Conservation (phyloP, 257 asterid genomes). For the Osmanthus fragrans region DNA sequence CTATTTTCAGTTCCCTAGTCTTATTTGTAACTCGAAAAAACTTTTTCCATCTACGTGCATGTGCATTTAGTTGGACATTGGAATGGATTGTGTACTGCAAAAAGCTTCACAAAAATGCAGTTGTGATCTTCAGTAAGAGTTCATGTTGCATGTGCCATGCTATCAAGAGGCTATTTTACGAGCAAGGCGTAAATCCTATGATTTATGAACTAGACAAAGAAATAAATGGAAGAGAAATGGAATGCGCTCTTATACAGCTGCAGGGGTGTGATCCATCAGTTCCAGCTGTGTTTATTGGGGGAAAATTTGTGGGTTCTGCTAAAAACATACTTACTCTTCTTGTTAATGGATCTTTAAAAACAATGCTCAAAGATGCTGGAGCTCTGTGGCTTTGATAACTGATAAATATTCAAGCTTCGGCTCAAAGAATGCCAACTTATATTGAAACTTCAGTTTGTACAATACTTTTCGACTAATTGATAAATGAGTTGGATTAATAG, state of each 20-base stretch:
- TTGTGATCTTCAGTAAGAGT: slow-evolving; percentile 79
- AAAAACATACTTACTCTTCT: slow-evolving; percentile 55
- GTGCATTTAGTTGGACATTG: background rate
- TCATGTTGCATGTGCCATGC: slow-evolving; percentile 91
- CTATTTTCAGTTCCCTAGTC: background rate
- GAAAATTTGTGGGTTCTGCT: slow-evolving; percentile 55
- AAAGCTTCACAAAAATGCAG: slow-evolving; percentile 63
- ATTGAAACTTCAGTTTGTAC: background rate
- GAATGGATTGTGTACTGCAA: slow-evolving; percentile 56
- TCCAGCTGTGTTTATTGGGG: slow-evolving; percentile 69
- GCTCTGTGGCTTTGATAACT: slow-evolving; percentile 46
- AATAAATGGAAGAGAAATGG: slow-evolving; percentile 53
- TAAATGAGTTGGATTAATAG: background rate
- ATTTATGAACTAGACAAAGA: slow-evolving; percentile 63
- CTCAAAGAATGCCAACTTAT: background rate
- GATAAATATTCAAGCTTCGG: background rate
- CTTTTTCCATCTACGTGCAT: background rate
- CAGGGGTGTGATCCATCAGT: slow-evolving; percentile 58
- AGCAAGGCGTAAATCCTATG: slow-evolving; percentile 82
- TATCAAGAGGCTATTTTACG: slow-evolving; percentile 66
- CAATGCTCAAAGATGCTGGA: slow-evolving; percentile 72
- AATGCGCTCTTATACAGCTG: slow-evolving; percentile 46
- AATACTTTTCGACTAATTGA: background rate
- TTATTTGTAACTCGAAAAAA: background rate
- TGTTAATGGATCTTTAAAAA: slow-evolving; percentile 59